Evolutionary conservation across 371 early-diverging fungal genomes (phyloP).

Genomic region (Nosema granulosis): DNA sequence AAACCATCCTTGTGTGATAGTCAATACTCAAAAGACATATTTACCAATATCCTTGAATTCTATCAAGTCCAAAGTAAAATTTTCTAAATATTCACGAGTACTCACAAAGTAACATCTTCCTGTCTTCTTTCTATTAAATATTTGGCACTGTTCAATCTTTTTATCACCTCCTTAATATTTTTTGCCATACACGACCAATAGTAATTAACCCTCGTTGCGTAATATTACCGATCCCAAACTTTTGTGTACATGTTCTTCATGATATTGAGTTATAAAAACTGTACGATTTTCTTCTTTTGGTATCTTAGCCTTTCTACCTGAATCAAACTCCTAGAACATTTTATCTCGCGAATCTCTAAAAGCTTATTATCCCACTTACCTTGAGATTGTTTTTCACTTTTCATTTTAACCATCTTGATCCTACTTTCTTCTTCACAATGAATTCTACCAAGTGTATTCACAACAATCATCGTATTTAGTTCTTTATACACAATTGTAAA

Average conservation of each 20-base stretch:
- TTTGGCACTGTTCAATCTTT: conserved; percentile 29
- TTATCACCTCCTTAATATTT: conserved; percentile 8
- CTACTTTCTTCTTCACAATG: conserved; percentile 13
- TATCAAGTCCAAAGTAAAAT: background rate
- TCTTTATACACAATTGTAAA: conserved; percentile 42
- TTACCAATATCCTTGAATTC: background rate
- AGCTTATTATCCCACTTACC: background rate
- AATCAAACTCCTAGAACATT: conserved; percentile 4
- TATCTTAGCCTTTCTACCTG: background rate
- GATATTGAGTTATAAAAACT: conserved; percentile 1
- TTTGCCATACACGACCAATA: conserved; percentile 36
- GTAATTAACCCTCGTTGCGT: conserved; percentile 11
- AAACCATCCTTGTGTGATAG: background rate
- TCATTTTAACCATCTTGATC: background rate
- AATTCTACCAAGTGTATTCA: conserved; percentile 47
- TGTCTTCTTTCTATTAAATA: conserved; percentile 18
- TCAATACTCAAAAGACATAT: background rate
- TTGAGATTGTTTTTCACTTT: background rate
- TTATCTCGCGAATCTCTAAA: background rate
- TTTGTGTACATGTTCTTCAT: conserved; percentile 20
- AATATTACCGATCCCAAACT: conserved; percentile 3
- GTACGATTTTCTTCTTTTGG: conserved; percentile 2
- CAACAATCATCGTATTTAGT: conserved; percentile 3
- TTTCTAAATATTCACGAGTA: conserved; percentile 3
- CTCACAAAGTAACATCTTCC: background rate